Evolutionary conservation across 805 yeast genomes (phyloP), one percentile per base, ranked within the genome.

Genomic region (Candida stauntonica): DNA sequence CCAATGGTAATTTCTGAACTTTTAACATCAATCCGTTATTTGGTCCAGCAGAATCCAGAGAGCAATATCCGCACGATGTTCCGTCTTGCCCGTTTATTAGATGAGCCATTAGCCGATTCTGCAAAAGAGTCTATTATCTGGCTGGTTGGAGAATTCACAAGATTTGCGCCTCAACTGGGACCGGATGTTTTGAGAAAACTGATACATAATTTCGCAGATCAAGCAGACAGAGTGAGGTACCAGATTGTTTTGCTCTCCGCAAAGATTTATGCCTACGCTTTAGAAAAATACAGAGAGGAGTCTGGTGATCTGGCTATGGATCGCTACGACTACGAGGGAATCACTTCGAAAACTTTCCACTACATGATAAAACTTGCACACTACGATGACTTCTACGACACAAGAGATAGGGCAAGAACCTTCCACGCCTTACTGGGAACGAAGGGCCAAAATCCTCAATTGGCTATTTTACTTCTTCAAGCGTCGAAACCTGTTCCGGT

Each of bases 121-220:
- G 94, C 98, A 0, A 76, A 79, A 47, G 87, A 95, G 1, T 83
- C 91, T 33, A 79, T 89, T 9, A 70, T 91, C 6, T 93, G 98
- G 98, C 68, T 91, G 8, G 73, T 91, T 36, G 96, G 98, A 5
- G 97, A 93, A 54, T 81, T 80, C 55, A 69, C 81, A 0, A 59
- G 56, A 13, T 51, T 62, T 20, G 68, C 67, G 26, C 64, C 70
- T 13, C 59, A 61, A 19, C 61, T 85, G 35, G 81, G 89, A 4
- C 89, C 94, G 0, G 96, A 91, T 55, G 73, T 86, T 3, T 63
- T 87, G 39, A 68, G 96, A 37, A 62, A 64, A 12, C 60, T 84
- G 27, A 58, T 81, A 7, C 68, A 68, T 21, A 61, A 55, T 5
- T 85, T 83, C 54, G 63, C 77, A 0, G 49, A 60, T 9, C 86